Base-by-base conservation (phyloP, 306 rosid genomes). In the Malus orientalis region DNA sequence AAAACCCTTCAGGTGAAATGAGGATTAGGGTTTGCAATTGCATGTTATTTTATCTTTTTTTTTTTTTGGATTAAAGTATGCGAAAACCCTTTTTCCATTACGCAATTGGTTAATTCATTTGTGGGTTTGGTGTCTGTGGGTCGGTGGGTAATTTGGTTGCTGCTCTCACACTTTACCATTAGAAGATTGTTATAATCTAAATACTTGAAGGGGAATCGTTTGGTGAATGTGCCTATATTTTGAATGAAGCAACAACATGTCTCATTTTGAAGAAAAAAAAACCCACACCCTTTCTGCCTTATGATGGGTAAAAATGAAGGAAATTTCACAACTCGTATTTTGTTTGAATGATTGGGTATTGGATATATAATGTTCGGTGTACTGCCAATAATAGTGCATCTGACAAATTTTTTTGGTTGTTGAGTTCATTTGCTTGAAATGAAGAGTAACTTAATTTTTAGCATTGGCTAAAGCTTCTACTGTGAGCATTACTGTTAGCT, bases 1-100 rank as follows among this genome's bases (percentile, higher is more conserved):
- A n/a, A 20, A 30, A 27, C 64, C 38, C 15, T 71, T 57, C 14
- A 16, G 27, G 27, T 70, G 7, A 15, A 18, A 63, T 79, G 62
- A 66, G 69, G 72, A 62, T 80, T 80, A 76, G 84, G 83, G 84
- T 80, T 82, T 78, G 55, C 3, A 51, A 51, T 51, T 51, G 68
- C 25, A 2, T 44, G 44, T 42, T 73, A 12, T 42, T 5, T 55
- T 12, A 0, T 36, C 0, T 0, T 33, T 6, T 33, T 6, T n/a
- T n/a, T 33, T 22, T 13, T 22, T 55, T n/a, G 53, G 3, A 5
- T 55, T 57, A 55, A 15, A 33, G 76, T 55, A 55, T 33, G 33
- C 18, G 29, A 22, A 36, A 67, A 42, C 20, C 16, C 15, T 29
- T 5, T 64, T 64, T 36, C 18, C 10, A 29, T 29, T 27, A 27